Conservation (phyloP, 306 rosid species). For the Hylodesmum podocarpum region DNA sequence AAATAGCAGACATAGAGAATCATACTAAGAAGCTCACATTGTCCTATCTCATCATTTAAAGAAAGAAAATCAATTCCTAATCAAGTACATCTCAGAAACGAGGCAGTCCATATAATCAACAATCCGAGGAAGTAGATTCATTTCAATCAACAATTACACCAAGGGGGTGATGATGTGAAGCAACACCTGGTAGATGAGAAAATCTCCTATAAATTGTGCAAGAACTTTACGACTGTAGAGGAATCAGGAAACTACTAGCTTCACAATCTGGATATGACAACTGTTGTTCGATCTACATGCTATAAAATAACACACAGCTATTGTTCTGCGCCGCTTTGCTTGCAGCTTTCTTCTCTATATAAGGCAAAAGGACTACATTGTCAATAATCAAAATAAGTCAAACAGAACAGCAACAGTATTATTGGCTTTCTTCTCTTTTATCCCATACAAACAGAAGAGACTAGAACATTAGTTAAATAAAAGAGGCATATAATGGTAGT, state of each 20-base stretch:
- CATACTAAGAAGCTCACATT: too few species aligned
- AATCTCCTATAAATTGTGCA: constrained; percentile 17
- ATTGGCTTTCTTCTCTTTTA: too few species aligned
- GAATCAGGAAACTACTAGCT: constrained; percentile 19
- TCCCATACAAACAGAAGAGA: too few species aligned
- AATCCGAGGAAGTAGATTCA: constrained; percentile 33
- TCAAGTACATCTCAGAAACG: too few species aligned
- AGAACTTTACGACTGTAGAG: constrained; percentile 11
- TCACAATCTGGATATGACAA: constrained; percentile 32
- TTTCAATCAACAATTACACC: constrained; percentile 20
- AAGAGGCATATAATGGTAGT: too few species aligned
- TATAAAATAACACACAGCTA: constrained; percentile 81
- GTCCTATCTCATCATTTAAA: too few species aligned
- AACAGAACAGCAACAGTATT: not conserved
- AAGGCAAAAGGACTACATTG: not conserved
- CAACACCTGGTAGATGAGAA: too few species aligned
- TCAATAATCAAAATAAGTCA: not conserved
- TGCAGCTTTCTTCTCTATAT: constrained; percentile 62
- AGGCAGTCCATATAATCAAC: too few species aligned
- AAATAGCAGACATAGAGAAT: too few species aligned
- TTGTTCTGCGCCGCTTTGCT: constrained; percentile 48
- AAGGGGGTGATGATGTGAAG: constrained; percentile 20
- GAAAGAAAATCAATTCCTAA: too few species aligned
- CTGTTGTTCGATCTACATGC: constrained; percentile 33
- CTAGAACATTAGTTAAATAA: too few species aligned